Conservation (phyloP, 2,329 filamentous ascomycete genomes). For the Colletotrichum melonis region DNA sequence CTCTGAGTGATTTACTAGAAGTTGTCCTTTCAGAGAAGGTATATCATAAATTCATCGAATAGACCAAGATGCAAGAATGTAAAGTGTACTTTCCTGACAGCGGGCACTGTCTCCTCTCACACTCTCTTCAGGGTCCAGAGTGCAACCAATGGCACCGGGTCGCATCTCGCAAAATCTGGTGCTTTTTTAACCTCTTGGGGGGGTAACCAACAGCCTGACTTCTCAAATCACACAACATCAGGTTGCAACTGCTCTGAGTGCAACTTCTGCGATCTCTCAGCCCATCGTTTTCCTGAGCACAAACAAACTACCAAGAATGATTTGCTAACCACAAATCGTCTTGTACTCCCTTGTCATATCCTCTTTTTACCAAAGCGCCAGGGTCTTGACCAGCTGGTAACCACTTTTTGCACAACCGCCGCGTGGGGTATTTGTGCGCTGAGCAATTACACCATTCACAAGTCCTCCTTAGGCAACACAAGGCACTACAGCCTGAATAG, state of each 20-base stretch:
- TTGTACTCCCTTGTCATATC: background rate
- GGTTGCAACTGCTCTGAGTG: constrained; percentile 4
- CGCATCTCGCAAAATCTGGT: constrained; percentile 30
- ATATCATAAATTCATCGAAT: background rate
- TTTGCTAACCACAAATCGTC: constrained; percentile 16
- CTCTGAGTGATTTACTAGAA: too few relatives aligned
- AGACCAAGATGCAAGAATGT: background rate
- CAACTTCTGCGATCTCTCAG: background rate
- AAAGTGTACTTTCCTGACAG: constrained; percentile 10
- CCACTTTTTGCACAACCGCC: constrained; percentile 14
- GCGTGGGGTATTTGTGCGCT: constrained; percentile 26
- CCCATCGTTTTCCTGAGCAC: background rate
- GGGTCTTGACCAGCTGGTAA: background rate
- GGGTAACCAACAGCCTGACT: constrained; percentile 28
- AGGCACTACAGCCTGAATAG: background rate
- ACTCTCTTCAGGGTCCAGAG: constrained; percentile 25
- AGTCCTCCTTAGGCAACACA: constrained; percentile 6
- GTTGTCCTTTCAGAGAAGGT: too few relatives aligned
- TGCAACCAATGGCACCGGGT: constrained; percentile 25
- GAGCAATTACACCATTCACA: constrained; percentile 27
- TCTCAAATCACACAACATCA: constrained; percentile 26
- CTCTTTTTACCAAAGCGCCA: constrained; percentile 3
- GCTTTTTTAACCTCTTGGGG: constrained; percentile 27
- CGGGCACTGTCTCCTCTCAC: constrained; percentile 21
- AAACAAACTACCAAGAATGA: constrained; percentile 9